Percentiles rank a stretch among this genome's conserved stretches.
Conservation (phyloP, 768 basidiomycete species). For the Paxillus rubicundulus region DNA sequence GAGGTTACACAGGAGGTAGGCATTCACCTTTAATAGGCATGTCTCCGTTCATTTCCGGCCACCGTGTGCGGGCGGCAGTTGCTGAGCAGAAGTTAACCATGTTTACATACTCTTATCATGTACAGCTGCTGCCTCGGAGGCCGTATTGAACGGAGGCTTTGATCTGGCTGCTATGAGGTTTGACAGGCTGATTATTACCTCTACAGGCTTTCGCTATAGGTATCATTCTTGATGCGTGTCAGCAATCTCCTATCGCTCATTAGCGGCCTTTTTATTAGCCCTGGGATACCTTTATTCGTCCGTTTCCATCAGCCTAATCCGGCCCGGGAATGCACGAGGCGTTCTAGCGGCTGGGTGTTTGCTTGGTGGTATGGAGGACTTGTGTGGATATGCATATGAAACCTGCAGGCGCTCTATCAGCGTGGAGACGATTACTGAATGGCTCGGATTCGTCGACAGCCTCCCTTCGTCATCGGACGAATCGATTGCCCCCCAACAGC, state of each 20-base stretch:
- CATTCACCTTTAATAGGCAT: conserved; percentile 19
- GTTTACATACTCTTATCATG: conserved; percentile 17
- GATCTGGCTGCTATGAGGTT: conserved; percentile 1
- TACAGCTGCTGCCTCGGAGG: conserved; percentile 19
- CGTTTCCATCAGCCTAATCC: conserved; percentile 63
- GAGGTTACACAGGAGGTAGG: conserved; percentile 83
- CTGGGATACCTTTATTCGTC: conserved; percentile 81
- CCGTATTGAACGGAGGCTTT: conserved; percentile 19
- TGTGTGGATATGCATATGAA: conserved; percentile 76
- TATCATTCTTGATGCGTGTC: conserved; percentile 26
- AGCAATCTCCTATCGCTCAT: conserved; percentile 15
- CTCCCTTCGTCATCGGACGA: conserved; percentile 51
- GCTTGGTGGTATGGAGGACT: conserved; percentile 84
- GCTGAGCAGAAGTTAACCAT: conserved; percentile 16
- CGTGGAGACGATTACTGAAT: conserved; percentile 68
- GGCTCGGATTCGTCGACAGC: conserved; percentile 74
- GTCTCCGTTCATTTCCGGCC: conserved; percentile 31
- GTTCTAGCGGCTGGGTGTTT: conserved; percentile 84
- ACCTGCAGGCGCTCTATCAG: conserved; percentile 74
- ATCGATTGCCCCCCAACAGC: conserved; percentile 41
- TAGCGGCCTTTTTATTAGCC: conserved; percentile 40
- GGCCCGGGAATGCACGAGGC: conserved; percentile 76
- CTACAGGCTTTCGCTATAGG: conserved; percentile 73
- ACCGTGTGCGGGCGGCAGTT: conserved; percentile 24
- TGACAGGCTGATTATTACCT: conserved; percentile 18